Base-by-base conservation (phyloP, 2,329 filamentous ascomycete genomes). In the Cytospora schulzeri region DNA sequence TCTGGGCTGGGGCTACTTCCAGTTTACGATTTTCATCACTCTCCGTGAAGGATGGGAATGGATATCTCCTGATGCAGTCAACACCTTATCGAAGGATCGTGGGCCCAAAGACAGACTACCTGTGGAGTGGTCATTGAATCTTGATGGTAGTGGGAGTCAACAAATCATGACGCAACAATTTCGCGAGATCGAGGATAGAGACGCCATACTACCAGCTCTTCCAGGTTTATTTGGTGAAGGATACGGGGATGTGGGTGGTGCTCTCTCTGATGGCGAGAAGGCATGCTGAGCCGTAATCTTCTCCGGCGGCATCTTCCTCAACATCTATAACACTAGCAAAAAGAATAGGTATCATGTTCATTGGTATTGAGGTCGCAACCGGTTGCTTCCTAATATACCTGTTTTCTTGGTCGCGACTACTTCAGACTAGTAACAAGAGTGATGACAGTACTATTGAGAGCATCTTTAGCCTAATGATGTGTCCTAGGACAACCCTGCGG, bases 21-120 rank as follows among this genome's bases (percentile, higher is more conserved):
- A 29, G 24, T 14, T 63, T 22, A 38, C 55, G 14, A 33, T 33
- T 24, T 59, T 54, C n/a, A 59, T 63, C 26, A 63, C 55, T 6
- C 55, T 63, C 15, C 61, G 48, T n/a, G 50, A 59, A 6, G 55
- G 61, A 28, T 63, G 55, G 61, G 61, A 63, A 26, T 59, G 55
- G 61, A 48, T 33, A 9, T 45, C 45, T 9, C 33, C 55, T 9
- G 31, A 41, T 3, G 61, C 61, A 24, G 12, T 48, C 12, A 45
- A 52, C 28, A 63, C 26, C 48, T 9, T 33, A 24, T 60, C 58
- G 7, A 41, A 15, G 24, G 8, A 19, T 8, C 28, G 24, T 41
- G 48, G 58, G 26, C 15, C 29, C 12, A 60, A 35, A 19, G 35
- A 60, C 9, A 63, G 62, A n/a, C 22, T 63, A 31, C 11, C 62